These are phyloP conservation scores for Amanita muscaria DNA, from an alignment of 768 basidiomycete genomes.

Conservation along the genomic window DNA sequence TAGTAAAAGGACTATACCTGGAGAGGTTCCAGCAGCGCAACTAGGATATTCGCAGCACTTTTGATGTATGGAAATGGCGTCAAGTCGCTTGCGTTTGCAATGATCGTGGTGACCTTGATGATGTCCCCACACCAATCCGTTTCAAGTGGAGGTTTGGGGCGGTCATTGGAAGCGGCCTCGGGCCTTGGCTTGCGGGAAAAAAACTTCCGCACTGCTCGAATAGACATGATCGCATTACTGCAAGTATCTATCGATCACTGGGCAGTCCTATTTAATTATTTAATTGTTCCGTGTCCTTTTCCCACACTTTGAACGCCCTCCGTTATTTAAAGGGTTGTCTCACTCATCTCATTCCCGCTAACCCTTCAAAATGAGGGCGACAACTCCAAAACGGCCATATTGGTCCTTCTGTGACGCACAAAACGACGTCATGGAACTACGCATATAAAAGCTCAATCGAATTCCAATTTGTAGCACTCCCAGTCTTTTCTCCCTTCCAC, in stretches of 20 bases:
- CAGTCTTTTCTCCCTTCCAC: not conserved
- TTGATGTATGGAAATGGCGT: slow-evolving; percentile 2
- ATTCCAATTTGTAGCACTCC: not conserved
- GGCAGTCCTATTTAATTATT: no score
- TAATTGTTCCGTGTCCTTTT: no score
- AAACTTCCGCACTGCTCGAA: not conserved
- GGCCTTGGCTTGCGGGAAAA: slow-evolving; percentile 1
- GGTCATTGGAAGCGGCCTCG: not conserved
- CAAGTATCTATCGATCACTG: not conserved
- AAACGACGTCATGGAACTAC: not conserved
- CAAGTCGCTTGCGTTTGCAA: not conserved
- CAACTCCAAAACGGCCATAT: not conserved
- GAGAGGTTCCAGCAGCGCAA: not conserved
- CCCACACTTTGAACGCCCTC: no score
- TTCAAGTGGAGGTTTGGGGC: not conserved
- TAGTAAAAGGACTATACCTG: not conserved
- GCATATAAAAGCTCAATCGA: not conserved
- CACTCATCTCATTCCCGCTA: not conserved
- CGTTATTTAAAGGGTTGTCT: no score
- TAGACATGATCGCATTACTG: not conserved
- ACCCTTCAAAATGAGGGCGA: not conserved
- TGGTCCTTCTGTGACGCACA: not conserved
- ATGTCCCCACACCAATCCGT: slow-evolving; percentile 1
- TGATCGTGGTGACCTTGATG: not conserved
- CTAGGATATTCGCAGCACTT: not conserved